A percentile compares a stretch with the other conserved stretches of the same genome.
Evolutionary conservation across 257 asterid species (phyloP).

Genomic region (Apocynum venetum): DNA sequence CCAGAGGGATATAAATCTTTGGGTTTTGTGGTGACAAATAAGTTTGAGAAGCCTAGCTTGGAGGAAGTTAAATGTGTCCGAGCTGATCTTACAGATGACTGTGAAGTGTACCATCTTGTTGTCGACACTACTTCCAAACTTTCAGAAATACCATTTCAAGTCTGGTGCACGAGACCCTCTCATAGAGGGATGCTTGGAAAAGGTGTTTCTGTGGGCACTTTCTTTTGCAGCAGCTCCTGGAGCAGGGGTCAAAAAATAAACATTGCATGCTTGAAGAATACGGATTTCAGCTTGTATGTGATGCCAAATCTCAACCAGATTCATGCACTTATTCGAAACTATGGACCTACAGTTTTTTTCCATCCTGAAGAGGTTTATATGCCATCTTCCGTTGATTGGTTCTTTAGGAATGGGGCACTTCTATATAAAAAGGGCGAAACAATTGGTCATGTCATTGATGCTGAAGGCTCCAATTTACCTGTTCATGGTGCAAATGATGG

Average conservation of each 20-base stretch:
- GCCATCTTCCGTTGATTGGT: slow-evolving; percentile 91
- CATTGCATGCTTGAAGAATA: slow-evolving; percentile 71
- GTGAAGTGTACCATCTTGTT: slow-evolving; percentile 46
- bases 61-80: slow-evolving; percentile 70
- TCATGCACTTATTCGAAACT: slow-evolving; percentile 59
- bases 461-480: slow-evolving; percentile 72
- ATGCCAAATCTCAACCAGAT: slow-evolving; percentile 86
- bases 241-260: slow-evolving; percentile 37
- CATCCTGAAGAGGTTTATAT: slow-evolving; percentile 78
- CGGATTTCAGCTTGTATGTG: slow-evolving; percentile 44
- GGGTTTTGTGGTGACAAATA: slow-evolving; percentile 66
- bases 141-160: slow-evolving; percentile 41
- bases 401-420: slow-evolving; percentile 67
- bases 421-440: slow-evolving; percentile 38
- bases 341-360: slow-evolving; percentile 79
- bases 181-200: slow-evolving; percentile 61
- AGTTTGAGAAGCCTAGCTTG: slow-evolving; percentile 55
- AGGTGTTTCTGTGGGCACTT: slow-evolving; percentile 74
- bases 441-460: slow-evolving; percentile 45
- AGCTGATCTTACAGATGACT: slow-evolving; percentile 60
- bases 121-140: slow-evolving; percentile 36
- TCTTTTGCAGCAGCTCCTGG: slow-evolving; percentile 48
- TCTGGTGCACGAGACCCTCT: slow-evolving; percentile 60
- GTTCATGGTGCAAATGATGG: slow-evolving; percentile 70
- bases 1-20: slow-evolving; percentile 69